Conservation (phyloP, 345 rosid species). For the Camelina hispida region DNA sequence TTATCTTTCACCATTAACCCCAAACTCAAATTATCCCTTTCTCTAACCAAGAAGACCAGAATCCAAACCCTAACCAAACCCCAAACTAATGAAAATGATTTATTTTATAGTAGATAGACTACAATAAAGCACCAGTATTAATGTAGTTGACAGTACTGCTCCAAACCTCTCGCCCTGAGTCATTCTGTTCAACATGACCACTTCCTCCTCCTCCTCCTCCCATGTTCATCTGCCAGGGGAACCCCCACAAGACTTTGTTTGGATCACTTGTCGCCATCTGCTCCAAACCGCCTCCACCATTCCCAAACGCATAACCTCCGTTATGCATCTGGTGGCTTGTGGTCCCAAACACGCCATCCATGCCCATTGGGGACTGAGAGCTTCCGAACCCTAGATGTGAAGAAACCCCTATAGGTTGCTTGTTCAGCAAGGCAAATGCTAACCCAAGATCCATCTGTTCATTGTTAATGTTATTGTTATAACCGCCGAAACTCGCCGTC, state of each 20-base stretch:
- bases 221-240: conserved; percentile 67
- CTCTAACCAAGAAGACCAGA: conserved; percentile 19
- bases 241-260: conserved; percentile 58
- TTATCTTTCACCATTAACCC: conserved; percentile 9
- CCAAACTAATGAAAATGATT: background rate
- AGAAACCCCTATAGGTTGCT: conserved; percentile 48
- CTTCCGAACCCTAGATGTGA: conserved; percentile 55
- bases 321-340: conserved; percentile 27
- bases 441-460: conserved; percentile 70
- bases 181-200: conserved; percentile 42
- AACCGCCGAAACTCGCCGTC: conserved; percentile 36
- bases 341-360: conserved; percentile 27
- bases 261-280: conserved; percentile 45
- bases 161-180: conserved; percentile 58
- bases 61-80: conserved; percentile 27
- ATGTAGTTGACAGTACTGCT: conserved; percentile 43
- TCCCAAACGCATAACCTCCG: conserved; percentile 36
- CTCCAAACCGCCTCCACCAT: conserved; percentile 44
- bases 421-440: conserved; percentile 74
- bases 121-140: conserved; percentile 47
- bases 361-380: conserved; percentile 27
- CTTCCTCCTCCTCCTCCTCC: conserved; percentile 28
- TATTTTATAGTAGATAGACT: background rate
- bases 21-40: conserved; percentile 2
- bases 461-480: conserved; percentile 31